Conservation (phyloP, 129 eudicot species). For the Smallanthus sonchifolius region DNA sequence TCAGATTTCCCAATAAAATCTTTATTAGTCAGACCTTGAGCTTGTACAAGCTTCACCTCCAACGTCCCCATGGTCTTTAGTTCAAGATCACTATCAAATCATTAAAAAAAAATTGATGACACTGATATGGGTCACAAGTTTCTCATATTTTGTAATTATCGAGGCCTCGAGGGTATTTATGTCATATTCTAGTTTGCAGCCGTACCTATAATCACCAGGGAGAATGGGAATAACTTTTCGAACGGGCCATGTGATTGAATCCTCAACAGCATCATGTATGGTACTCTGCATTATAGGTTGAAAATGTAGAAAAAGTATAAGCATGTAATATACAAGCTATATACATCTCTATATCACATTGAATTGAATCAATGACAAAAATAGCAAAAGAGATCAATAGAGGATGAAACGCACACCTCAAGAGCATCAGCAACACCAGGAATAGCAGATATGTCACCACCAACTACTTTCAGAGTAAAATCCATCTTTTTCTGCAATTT, state of each 20-base stretch:
- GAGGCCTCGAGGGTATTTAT: background rate
- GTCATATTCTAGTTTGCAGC: background rate
- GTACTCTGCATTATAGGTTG: constrained; percentile 46
- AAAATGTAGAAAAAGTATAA: background rate
- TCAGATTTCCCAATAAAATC: constrained; percentile 95
- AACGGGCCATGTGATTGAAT: constrained; percentile 96
- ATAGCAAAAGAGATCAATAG: background rate
- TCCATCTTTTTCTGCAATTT: constrained; percentile 82
- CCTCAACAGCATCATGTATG: constrained; percentile 90
- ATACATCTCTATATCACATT: background rate
- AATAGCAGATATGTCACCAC: constrained; percentile 83
- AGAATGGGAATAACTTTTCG: constrained; percentile 85
- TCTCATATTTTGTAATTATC: background rate
- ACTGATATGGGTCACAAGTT: constrained; percentile 8
- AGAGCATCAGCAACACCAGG: constrained; percentile 92
- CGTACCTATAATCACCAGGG: constrained; percentile 94
- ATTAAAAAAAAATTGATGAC: background rate
- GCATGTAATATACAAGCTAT: background rate
- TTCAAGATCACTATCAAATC: constrained; percentile 63
- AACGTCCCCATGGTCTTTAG: constrained; percentile 83
- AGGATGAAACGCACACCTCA: constrained; percentile 52
- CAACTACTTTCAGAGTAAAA: constrained; percentile 80
- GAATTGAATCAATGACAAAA: background rate
- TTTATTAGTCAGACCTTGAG: constrained; percentile 79
- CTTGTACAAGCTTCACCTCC: constrained; percentile 97